These are phyloP conservation scores for Colletotrichum siamense DNA, from an alignment of 2,329 filamentous ascomycete species.

Conservation along the genomic window DNA sequence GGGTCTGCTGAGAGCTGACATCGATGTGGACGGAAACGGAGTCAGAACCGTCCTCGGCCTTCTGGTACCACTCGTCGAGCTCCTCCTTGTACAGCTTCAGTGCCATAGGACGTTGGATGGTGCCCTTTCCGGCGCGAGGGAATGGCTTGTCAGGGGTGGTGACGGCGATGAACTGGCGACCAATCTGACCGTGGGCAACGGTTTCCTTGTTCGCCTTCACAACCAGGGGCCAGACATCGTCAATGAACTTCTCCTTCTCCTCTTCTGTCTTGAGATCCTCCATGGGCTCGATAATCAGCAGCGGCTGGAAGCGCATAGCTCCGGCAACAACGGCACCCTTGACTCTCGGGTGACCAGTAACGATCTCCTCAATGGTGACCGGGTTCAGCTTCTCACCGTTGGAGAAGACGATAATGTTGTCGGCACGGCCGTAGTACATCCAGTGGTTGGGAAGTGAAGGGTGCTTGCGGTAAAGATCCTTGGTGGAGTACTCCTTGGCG, in stretches of 20 bases:
- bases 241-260: slow-evolving; percentile 36
- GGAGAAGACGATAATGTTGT: slow-evolving; percentile 51
- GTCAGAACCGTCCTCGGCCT: slow-evolving; percentile 39
- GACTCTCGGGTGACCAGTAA: slow-evolving; percentile 43
- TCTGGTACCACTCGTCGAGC: slow-evolving; percentile 46
- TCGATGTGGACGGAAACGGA: slow-evolving; percentile 47
- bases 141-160: slow-evolving; percentile 47
- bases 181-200: slow-evolving; percentile 48
- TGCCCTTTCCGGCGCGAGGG: slow-evolving; percentile 49
- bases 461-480: slow-evolving; percentile 47
- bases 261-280: slow-evolving; percentile 34
- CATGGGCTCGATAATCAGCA: slow-evolving; percentile 49
- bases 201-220: slow-evolving; percentile 45
- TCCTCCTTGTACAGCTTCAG: slow-evolving; percentile 47
- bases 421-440: slow-evolving; percentile 39
- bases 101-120: slow-evolving; percentile 44
- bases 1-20: slow-evolving; percentile 28
- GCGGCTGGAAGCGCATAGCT: slow-evolving; percentile 48
- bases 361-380: slow-evolving; percentile 46
- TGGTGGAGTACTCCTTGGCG: slow-evolving; percentile 40
- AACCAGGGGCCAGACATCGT: slow-evolving; percentile 48
- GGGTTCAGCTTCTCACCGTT: slow-evolving; percentile 57
- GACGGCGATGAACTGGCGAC: slow-evolving; percentile 42
- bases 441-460: slow-evolving; percentile 40
- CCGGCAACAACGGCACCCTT: slow-evolving; percentile 52